Percentiles rank a stretch among this genome's conserved stretches.
phyloP scores from a whole-genome alignment of 352 stramenopile genomes.

The Phytophthora sp. region DNA sequence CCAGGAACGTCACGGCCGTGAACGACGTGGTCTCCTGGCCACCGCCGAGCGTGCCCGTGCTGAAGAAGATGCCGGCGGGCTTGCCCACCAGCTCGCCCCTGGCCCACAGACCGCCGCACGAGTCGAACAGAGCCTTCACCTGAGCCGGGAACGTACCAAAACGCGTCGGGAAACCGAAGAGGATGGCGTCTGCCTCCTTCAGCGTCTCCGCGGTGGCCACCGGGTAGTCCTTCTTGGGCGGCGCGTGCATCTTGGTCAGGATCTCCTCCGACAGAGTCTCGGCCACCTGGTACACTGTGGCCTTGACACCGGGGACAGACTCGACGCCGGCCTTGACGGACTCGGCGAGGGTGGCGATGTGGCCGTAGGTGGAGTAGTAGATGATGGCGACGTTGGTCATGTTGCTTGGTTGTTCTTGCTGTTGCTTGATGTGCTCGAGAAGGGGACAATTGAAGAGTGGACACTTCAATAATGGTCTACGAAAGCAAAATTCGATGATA shows the following conservation, averaged over 20 bases:
- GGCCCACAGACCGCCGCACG: too few relatives aligned
- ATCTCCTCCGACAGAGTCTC: conserved; percentile 77
- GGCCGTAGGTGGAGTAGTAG: conserved; percentile 86
- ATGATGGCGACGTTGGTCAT: conserved; percentile 72
- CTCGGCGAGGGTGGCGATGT: conserved; percentile 73
- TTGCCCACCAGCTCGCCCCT: not conserved
- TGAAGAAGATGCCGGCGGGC: conserved; percentile 16
- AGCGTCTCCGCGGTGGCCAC: conserved; percentile 57
- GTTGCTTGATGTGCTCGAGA: conserved; percentile 1
- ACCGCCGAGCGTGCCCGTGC: conserved; percentile 1
- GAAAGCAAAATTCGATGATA: too few relatives aligned
- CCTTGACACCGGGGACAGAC: conserved; percentile 44
- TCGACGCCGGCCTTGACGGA: conserved; percentile 71
- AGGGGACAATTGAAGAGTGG: conserved; percentile 14
- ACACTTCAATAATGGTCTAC: too few relatives aligned
- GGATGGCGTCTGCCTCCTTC: conserved; percentile 31
- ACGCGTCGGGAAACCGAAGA: conserved; percentile 15
- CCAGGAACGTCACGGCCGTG: conserved; percentile 9
- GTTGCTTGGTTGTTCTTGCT: not conserved
- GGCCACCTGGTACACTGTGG: conserved; percentile 61
- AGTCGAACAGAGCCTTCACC: conserved; percentile 13
- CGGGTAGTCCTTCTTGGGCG: conserved; percentile 63
- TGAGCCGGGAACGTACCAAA: conserved; percentile 4
- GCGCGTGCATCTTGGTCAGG: conserved; percentile 77
- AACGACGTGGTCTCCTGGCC: conserved; percentile 12